These are phyloP conservation scores for Scenedesmus sp. DNA, from an alignment of 163 green algal genomes.

Conservation along the genomic window DNA sequence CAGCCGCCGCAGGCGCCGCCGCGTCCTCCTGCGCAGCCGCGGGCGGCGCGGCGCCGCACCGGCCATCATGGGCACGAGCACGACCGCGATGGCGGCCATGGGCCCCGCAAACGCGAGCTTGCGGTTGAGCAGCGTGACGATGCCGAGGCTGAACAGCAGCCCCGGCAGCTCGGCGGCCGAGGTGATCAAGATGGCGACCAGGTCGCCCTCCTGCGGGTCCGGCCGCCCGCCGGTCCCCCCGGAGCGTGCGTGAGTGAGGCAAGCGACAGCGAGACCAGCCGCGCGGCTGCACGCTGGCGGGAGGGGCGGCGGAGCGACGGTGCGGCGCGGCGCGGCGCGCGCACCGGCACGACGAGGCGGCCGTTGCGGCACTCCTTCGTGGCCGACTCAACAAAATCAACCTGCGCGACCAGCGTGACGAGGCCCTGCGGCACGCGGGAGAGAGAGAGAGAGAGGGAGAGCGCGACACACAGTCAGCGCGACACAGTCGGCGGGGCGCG, in stretches of 20 bases:
- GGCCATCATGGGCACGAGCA: slow-evolving; percentile 41
- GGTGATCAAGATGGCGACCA: slow-evolving; percentile 41
- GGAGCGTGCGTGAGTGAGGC: too few species aligned
- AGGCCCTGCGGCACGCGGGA: background rate
- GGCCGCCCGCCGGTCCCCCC: too few species aligned
- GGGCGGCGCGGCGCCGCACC: too few species aligned
- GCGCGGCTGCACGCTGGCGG: background rate
- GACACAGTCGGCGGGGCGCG: too few species aligned
- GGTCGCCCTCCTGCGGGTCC: slow-evolving; percentile 9
- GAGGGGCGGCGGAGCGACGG: background rate
- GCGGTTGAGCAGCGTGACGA: background rate
- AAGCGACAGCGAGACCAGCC: background rate
- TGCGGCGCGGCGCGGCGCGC: background rate
- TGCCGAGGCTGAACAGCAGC: slow-evolving; percentile 31
- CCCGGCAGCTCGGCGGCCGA: slow-evolving; percentile 32
- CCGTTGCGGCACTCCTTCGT: slow-evolving; percentile 22
- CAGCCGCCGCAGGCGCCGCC: too few species aligned
- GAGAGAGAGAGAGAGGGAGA: too few species aligned
- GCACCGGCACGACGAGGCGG: slow-evolving; percentile 17
- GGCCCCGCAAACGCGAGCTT: slow-evolving; percentile 34
- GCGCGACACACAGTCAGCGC: too few species aligned
- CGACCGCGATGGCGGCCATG: slow-evolving; percentile 25
- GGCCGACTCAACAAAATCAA: slow-evolving; percentile 20
- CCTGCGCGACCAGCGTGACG: slow-evolving; percentile 29
- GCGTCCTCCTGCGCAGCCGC: too few species aligned